Percentiles rank a stretch among this genome's conserved stretches.
Conservation (phyloP, 169 alveolate species). For the Cytauxzoon felis region DNA sequence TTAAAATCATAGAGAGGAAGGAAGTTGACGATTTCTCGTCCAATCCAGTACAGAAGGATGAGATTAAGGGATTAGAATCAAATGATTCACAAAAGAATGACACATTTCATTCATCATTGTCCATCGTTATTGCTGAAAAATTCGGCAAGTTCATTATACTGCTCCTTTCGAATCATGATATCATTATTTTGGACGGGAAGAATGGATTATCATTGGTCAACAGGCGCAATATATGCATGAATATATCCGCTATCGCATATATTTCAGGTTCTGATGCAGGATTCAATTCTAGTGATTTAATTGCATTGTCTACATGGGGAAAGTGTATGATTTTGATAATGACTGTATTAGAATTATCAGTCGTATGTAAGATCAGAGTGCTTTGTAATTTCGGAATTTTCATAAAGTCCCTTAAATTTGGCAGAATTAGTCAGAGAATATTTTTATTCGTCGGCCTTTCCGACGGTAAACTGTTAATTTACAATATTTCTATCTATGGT, state of each 20-base stretch:
- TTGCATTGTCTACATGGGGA: constrained; percentile 46
- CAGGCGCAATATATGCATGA: background rate
- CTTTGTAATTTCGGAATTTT: constrained; percentile 20
- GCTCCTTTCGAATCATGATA: constrained; percentile 20
- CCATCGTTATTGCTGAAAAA: no score
- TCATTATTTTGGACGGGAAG: constrained; percentile 2
- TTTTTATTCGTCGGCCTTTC: constrained; percentile 39
- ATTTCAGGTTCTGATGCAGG: constrained; percentile 10
- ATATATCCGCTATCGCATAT: constrained; percentile 27
- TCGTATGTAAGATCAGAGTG: constrained; percentile 2
- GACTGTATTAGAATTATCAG: background rate
- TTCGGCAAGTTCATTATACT: constrained; percentile 17
- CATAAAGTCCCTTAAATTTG: constrained; percentile 21
- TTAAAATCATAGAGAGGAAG: no score
- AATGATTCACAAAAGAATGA: background rate
- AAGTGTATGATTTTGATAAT: constrained; percentile 6
- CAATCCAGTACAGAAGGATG: background rate
- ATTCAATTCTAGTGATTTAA: background rate
- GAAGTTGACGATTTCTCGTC: background rate
- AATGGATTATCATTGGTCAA: background rate
- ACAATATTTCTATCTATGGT: background rate
- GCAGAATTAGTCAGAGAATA: constrained; percentile 4
- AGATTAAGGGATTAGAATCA: background rate
- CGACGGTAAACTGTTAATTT: constrained; percentile 34
- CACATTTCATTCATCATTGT: background rate